Evolutionary conservation across 805 yeast species (phyloP).

Genomic region (Cyberlindnera amylophila): DNA sequence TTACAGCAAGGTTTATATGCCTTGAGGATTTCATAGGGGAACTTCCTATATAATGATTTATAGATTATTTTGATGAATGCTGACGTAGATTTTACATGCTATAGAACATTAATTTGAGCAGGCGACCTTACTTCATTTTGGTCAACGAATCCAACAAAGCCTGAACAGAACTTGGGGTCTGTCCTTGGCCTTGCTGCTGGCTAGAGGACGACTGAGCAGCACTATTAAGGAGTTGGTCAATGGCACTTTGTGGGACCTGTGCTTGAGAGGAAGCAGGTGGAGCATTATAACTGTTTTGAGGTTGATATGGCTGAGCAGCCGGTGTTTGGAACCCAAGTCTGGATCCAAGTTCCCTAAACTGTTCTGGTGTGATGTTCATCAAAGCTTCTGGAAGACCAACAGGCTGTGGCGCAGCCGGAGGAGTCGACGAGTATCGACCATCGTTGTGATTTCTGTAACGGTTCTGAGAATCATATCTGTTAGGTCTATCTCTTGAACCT

Average conservation of each 20-base stretch:
- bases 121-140: constrained; percentile 21
- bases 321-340: constrained; percentile 6
- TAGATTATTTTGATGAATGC: neutral
- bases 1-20: constrained; percentile 36
- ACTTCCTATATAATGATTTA: neutral
- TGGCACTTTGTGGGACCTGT: constrained; percentile 8
- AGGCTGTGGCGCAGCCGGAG: constrained; percentile 1
- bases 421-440: neutral
- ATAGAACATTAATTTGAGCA: no score
- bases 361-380: constrained; percentile 8
- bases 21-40: constrained; percentile 10
- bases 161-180: constrained; percentile 28
- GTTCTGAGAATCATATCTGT: neutral
- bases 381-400: constrained; percentile 1
- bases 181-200: neutral
- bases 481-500: neutral
- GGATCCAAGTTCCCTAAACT: constrained; percentile 10
- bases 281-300: constrained; percentile 7
- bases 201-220: neutral
- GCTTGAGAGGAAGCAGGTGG: constrained; percentile 19
- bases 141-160: constrained; percentile 36
- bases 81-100: no score
- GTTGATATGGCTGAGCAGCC: constrained; percentile 4
- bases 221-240: constrained; percentile 5
- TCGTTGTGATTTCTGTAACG: neutral